Conservation (phyloP, 2,329 filamentous ascomycete genomes). For the Niveomyces coronatus region DNA sequence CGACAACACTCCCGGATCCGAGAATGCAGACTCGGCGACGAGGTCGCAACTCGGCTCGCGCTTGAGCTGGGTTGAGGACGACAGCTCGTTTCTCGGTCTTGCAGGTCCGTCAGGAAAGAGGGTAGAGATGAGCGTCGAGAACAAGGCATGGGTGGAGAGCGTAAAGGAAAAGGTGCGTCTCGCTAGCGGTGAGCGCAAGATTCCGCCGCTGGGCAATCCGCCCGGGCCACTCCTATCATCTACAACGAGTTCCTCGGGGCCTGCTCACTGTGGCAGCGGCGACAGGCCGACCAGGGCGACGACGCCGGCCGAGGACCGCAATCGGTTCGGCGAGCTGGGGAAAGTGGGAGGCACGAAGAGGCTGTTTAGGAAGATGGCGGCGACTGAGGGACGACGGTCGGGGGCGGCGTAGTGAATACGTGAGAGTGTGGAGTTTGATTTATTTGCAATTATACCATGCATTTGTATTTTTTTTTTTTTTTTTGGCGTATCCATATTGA, state of each 20-base stretch:
- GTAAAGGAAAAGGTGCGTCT: conserved; percentile 71
- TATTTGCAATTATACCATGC: conserved; percentile 10
- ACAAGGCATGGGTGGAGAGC: conserved; percentile 70
- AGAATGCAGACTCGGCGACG: conserved; percentile 17
- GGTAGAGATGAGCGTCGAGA: conserved; percentile 60
- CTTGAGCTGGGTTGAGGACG: conserved; percentile 48
- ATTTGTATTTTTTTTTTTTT: neutral
- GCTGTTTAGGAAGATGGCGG: conserved; percentile 47
- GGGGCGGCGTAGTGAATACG: neutral
- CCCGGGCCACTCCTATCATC: conserved; percentile 7
- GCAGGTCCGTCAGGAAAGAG: conserved; percentile 59
- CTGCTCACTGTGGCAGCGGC: neutral
- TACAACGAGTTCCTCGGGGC: neutral
- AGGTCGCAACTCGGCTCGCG: conserved; percentile 43
- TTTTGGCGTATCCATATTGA: neutral
- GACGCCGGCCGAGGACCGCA: conserved; percentile 15
- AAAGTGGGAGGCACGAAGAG: conserved; percentile 65
- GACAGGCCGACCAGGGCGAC: neutral
- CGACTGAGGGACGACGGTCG: conserved; percentile 1
- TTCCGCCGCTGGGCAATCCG: conserved; percentile 17
- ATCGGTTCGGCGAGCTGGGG: conserved; percentile 57
- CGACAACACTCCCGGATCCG: conserved; percentile 34
- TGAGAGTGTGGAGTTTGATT: conserved; percentile 1
- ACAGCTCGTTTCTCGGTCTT: conserved; percentile 51
- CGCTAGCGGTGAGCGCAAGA: conserved; percentile 49